A percentile compares a stretch with the other conserved stretches of the same genome.
Conservation (phyloP, 2,329 filamentous ascomycete species). For the Colletotrichum cuscutae region DNA sequence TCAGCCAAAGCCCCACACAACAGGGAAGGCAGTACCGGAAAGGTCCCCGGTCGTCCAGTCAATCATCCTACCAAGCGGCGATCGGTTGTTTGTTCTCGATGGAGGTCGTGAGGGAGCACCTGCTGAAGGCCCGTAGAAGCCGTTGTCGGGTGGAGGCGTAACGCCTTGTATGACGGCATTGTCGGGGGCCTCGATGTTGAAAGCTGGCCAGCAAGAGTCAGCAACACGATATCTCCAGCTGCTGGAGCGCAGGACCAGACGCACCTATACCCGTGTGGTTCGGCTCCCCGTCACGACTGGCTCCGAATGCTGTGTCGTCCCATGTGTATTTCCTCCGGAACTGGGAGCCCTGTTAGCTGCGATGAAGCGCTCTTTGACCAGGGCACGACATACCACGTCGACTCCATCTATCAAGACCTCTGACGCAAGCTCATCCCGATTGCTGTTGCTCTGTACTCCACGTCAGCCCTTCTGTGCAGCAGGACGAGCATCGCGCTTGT, state of each 20-base stretch:
- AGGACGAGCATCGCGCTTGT: background rate
- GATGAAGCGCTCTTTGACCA: background rate
- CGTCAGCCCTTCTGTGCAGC: background rate
- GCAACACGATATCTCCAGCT: background rate
- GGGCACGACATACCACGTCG: constrained; percentile 55
- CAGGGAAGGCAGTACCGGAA: constrained; percentile 33
- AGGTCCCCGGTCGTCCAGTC: constrained; percentile 56
- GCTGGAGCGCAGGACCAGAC: constrained; percentile 34
- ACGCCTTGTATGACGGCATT: constrained; percentile 54
- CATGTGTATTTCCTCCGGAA: constrained; percentile 63
- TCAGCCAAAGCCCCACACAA: constrained; percentile 33
- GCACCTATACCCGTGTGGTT: constrained; percentile 57
- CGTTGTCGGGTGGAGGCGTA: constrained; percentile 50
- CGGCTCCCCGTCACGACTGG: constrained; percentile 61
- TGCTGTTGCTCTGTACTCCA: constrained; percentile 52
- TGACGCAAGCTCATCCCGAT: constrained; percentile 54
- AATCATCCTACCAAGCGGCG: constrained; percentile 63
- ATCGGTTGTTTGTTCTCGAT: constrained; percentile 66
- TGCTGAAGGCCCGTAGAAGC: constrained; percentile 45
- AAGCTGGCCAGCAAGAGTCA: constrained; percentile 51
- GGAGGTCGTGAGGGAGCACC: constrained; percentile 70
- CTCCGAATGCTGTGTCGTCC: constrained; percentile 65
- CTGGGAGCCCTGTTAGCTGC: constrained; percentile 41
- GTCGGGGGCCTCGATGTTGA: constrained; percentile 65
- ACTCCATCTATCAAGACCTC: constrained; percentile 54